Percentiles rank a stretch among this genome's conserved stretches.
phyloP scores from a whole-genome alignment of 176 grass and related monocot genomes.

The Oropetium thomaeum region DNA sequence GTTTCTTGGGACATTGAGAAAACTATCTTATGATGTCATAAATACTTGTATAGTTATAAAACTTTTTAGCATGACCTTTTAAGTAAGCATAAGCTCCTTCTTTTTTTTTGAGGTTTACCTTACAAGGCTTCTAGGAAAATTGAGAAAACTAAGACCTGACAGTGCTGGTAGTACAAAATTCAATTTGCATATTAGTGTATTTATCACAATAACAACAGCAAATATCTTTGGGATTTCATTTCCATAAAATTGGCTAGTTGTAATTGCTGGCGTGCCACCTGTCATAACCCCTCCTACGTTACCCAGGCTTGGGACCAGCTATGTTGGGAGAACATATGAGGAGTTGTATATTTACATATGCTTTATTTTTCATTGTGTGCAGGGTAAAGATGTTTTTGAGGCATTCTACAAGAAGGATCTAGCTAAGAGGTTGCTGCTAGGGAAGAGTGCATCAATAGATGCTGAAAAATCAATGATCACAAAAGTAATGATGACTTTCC shows the following conservation, averaged over 20 bases:
- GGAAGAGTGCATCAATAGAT: conserved; percentile 99
- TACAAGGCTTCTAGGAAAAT: conserved; percentile 2
- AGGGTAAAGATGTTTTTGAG: conserved; percentile 99
- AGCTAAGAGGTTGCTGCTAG: conserved; percentile 92
- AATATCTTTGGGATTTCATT: too few relatives aligned
- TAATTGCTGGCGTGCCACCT: too few relatives aligned
- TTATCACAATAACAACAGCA: too few relatives aligned
- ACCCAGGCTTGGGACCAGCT: too few relatives aligned
- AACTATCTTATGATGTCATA: too few relatives aligned
- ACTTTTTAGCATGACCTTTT: neutral
- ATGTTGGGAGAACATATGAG: too few relatives aligned
- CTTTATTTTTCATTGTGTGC: conserved; percentile 17
- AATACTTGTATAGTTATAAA: too few relatives aligned
- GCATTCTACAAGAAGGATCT: conserved; percentile 99
- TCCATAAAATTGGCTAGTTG: too few relatives aligned
- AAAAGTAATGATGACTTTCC: conserved; percentile 62
- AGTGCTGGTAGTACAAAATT: neutral
- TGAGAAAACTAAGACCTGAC: conserved; percentile 2
- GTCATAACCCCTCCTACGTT: too few relatives aligned
- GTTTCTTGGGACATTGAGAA: too few relatives aligned
- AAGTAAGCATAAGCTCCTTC: neutral
- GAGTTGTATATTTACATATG: too few relatives aligned
- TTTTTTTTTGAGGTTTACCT: neutral
- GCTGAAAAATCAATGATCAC: conserved; percentile 99
- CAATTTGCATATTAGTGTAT: conserved; percentile 11